Base-by-base conservation (phyloP, 2,329 filamentous ascomycete genomes). In the Spiromastix sp. region DNA sequence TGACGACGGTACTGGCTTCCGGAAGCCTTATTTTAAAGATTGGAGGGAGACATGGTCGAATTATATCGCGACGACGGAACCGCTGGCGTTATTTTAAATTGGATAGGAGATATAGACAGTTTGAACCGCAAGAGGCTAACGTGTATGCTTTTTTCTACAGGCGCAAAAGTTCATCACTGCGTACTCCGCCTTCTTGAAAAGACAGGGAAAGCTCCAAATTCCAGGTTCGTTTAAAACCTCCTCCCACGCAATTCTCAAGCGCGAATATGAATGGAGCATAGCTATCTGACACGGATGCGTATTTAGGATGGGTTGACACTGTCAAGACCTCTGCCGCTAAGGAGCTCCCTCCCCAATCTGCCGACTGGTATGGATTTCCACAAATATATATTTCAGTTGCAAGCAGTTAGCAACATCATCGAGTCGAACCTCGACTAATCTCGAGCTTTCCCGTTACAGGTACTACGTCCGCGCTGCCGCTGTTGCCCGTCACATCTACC, bases 311-410 rank as follows among this genome's bases (percentile, higher is more conserved):
- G 89, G 89, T 95, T 67, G 91, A 98, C 67, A 95, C 89, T 61
- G 91, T 96, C 73, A 98, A 98, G 83, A 95, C 89, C 55, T 89
- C 85, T 59, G 77, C 81, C 64, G 82, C 83, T 66, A 94, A 94
- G 72, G 91, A 98, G 76, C 83, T 98, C 56, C 89, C 89, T 60
- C 91, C 89, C 60, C 87, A 96, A 79, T 82, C 87, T 68, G 85
- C 87, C 64, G 91, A 98, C 78, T 98, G 91, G 91, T 93, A 79
- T 74, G 84, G 31, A 29, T 30, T 21, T 20, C 16, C 10, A 12
- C 18, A 34, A 37, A 31, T 17, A 16, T 24, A 25, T 15, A 30
- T 34, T 19, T 19, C n/a, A 12, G 19, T 24, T 21, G 12, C 30
- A 18, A 12, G 11, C 8, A 19, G n/a, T 36, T 7, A n/a, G n/a